Percentiles rank a stretch among this genome's conserved stretches.
Conservation (phyloP, 306 rosid genomes). For the Corylus avellana region DNA sequence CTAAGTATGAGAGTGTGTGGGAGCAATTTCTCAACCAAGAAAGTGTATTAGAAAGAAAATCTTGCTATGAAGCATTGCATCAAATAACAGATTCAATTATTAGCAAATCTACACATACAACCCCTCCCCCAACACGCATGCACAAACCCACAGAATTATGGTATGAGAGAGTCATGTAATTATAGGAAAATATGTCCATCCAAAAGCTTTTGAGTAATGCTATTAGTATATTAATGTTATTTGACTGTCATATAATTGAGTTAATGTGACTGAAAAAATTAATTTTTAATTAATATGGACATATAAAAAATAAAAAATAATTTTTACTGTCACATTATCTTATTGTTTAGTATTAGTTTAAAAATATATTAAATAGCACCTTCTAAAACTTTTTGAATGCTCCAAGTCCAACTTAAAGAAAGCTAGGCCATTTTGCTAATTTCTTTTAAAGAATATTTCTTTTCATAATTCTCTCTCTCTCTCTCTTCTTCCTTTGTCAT, state of each 20-base stretch:
- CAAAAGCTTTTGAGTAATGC: not conserved
- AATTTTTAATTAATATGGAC: too few species aligned
- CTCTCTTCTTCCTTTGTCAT: conserved; percentile 33
- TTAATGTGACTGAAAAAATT: too few species aligned
- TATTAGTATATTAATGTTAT: too few species aligned
- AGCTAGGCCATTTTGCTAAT: conserved; percentile 1
- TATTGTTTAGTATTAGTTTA: too few species aligned
- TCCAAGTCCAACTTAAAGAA: not conserved
- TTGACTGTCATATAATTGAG: too few species aligned
- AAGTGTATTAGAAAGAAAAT: not conserved
- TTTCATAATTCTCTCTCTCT: conserved; percentile 26
- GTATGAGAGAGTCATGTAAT: not conserved
- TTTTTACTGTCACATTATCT: too few species aligned
- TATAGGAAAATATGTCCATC: not conserved
- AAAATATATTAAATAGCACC: too few species aligned
- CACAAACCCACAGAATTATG: not conserved
- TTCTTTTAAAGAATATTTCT: conserved; percentile 3
- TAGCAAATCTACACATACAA: not conserved
- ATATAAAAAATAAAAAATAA: too few species aligned
- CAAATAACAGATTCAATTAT: not conserved
- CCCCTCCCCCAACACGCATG: not conserved
- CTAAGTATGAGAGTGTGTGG: too few species aligned
- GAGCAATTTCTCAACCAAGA: not conserved
- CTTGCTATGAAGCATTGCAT: not conserved
- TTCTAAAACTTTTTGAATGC: not conserved